Conservation (phyloP, 2,329 filamentous ascomycete genomes). For the Helotiales sp. region DNA sequence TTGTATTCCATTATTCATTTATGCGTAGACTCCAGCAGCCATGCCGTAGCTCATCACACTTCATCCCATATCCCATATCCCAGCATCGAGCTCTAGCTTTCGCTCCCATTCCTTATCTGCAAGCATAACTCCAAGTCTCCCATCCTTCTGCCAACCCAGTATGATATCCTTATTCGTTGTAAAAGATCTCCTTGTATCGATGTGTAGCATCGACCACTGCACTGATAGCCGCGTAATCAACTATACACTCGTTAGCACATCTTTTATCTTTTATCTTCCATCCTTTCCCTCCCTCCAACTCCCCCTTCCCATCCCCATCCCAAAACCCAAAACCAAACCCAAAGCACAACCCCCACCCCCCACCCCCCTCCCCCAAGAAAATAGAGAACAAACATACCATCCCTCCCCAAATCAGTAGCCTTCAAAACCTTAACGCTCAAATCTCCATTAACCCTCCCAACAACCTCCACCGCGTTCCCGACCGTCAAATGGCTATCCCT, state of each 20-base stretch:
- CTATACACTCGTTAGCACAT: conserved; percentile 9
- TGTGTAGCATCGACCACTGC: conserved; percentile 86
- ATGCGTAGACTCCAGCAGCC: neutral
- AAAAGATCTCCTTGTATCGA: conserved; percentile 78
- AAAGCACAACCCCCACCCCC: neutral
- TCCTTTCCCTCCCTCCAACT: neutral
- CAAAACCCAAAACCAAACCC: neutral
- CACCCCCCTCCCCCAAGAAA: conserved; percentile 6
- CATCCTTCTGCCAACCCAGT: neutral
- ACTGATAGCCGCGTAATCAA: conserved; percentile 75
- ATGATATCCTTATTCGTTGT: conserved; percentile 34
- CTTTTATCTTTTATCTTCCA: neutral
- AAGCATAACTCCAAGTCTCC: neutral
- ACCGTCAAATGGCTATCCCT: conserved; percentile 68
- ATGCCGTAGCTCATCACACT: neutral
- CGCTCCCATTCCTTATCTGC: neutral
- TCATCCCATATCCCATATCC: neutral
- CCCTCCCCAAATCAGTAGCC: conserved; percentile 67
- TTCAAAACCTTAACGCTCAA: conserved; percentile 69
- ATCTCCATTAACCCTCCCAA: conserved; percentile 78
- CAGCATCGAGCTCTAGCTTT: neutral
- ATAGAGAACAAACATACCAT: conserved; percentile 52
- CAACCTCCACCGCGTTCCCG: conserved; percentile 72
- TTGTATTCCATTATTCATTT: neutral
- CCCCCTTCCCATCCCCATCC: neutral